Base-by-base conservation (phyloP, 2,329 filamentous ascomycete species). In the Zalaria obscura region DNA sequence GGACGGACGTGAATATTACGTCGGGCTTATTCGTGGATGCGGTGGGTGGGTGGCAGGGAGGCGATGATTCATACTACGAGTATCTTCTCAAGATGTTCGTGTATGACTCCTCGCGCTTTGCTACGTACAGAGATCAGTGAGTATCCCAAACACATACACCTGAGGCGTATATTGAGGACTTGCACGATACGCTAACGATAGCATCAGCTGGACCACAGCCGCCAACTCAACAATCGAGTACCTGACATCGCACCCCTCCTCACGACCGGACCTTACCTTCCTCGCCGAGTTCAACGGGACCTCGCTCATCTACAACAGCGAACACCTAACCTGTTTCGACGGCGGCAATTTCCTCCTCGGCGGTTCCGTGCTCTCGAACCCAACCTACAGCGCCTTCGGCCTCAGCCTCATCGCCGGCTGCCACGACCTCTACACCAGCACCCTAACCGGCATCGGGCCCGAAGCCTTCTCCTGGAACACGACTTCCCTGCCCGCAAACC, bases 1-100 rank as follows among this genome's bases (percentile, higher is more conserved):
- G 86, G 4, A 77, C 72, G 27, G 63, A 73, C 38, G 70, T 93
- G 33, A 67, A 76, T 49, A 70, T 85, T 46, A 55, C 63, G 1
- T 76, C 73, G 3, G 86, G 86, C 18, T 52, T 66, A 5, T 89
- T 93, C 50, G 50, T 72, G 9, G 75, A 89, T 54, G 71, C 71
- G 25, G 53, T 50, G 2, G 85, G 87, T 40, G 81, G 83, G 36
- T 93, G 85, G 85, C 73, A 75, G 33, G 84, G 80, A 39, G 80
- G 82, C 5, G 73, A 73, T 27, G 85, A 93, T 58, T 84, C 78
- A 35, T 93, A 80, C 63, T 93, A 93, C 63, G 85, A 93, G 62
- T 93, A 93, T 53, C 72, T 93, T 28, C 80, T 93, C 59, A 93
- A 93, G 67, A 89, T 91, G 83, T 93, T 79, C 52, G 61, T 89